phyloP scores from a whole-genome alignment of 192 early-diverging fungal species.

The Allomyces macrogynus region DNA sequence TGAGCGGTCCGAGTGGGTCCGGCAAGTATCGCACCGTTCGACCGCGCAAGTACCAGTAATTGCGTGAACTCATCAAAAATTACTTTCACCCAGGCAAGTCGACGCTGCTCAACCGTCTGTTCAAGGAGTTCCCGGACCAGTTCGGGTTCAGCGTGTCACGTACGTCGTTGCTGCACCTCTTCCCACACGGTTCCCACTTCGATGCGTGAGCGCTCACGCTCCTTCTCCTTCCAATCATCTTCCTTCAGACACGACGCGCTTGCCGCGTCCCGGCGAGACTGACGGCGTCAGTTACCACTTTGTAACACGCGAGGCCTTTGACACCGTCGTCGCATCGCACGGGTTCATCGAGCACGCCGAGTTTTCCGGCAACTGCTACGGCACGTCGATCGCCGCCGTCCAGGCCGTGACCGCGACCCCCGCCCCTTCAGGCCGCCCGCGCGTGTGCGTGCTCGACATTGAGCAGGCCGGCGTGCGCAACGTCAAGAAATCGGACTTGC shows the following conservation, averaged over 20 bases:
- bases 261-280: constrained; percentile 58
- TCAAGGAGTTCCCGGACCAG: constrained; percentile 53
- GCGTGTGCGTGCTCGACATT: too few relatives aligned
- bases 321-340: constrained; percentile 34
- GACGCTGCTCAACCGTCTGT: constrained; percentile 74
- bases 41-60: too few relatives aligned
- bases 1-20: neutral
- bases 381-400: neutral
- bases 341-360: constrained; percentile 81
- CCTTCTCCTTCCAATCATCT: too few relatives aligned
- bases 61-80: neutral
- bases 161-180: constrained; percentile 2
- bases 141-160: constrained; percentile 86
- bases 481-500: constrained; percentile 48
- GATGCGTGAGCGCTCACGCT: neutral
- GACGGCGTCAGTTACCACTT: constrained; percentile 77
- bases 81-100: constrained; percentile 45
- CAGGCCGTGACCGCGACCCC: neutral
- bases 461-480: constrained; percentile 49
- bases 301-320: constrained; percentile 45
- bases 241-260: constrained; percentile 57
- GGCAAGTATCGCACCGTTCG: neutral
- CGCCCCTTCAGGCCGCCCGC: too few relatives aligned
- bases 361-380: constrained; percentile 85
- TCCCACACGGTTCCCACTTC: too few relatives aligned